These are phyloP conservation scores for Candida peoriensis DNA, from an alignment of 805 yeast genomes.

Conservation along the genomic window DNA sequence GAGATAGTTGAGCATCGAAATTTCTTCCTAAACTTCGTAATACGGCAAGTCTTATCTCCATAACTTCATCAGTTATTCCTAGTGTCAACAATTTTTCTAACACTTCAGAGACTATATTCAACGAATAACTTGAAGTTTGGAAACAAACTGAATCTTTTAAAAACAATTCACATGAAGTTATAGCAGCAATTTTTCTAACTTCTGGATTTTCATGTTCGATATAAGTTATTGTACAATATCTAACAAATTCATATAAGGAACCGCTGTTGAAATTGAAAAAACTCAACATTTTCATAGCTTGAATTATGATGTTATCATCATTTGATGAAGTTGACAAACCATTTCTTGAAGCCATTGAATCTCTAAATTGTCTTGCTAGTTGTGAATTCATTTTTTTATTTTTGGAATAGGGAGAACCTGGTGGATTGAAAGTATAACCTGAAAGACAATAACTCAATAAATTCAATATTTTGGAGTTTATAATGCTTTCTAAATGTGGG, in stretches of 20 bases:
- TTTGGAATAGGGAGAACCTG: constrained; percentile 68
- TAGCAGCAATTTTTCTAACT: constrained; percentile 79
- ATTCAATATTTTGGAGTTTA: constrained; percentile 67
- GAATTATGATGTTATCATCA: constrained; percentile 55
- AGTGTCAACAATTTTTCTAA: constrained; percentile 73
- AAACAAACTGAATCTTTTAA: constrained; percentile 76
- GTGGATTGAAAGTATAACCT: constrained; percentile 75
- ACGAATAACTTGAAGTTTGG: constrained; percentile 75
- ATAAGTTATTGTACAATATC: constrained; percentile 78
- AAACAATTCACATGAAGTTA: constrained; percentile 75
- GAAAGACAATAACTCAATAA: constrained; percentile 70
- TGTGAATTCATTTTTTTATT: constrained; percentile 52
- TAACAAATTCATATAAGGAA: constrained; percentile 81
- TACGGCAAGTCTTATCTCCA: constrained; percentile 81
- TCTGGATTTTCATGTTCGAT: constrained; percentile 74
- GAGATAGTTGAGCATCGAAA: constrained; percentile 90
- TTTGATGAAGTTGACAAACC: constrained; percentile 43
- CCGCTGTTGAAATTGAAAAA: constrained; percentile 70
- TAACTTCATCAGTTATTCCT: constrained; percentile 82
- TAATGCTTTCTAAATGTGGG: constrained; percentile 72
- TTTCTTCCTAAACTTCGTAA: constrained; percentile 63
- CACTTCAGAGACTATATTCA: constrained; percentile 80
- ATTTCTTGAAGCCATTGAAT: constrained; percentile 65
- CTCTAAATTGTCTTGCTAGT: constrained; percentile 75
- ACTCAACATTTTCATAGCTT: constrained; percentile 73